phyloP scores from a whole-genome alignment of 768 basidiomycete species.

The Stropharia rugosoannulata region DNA sequence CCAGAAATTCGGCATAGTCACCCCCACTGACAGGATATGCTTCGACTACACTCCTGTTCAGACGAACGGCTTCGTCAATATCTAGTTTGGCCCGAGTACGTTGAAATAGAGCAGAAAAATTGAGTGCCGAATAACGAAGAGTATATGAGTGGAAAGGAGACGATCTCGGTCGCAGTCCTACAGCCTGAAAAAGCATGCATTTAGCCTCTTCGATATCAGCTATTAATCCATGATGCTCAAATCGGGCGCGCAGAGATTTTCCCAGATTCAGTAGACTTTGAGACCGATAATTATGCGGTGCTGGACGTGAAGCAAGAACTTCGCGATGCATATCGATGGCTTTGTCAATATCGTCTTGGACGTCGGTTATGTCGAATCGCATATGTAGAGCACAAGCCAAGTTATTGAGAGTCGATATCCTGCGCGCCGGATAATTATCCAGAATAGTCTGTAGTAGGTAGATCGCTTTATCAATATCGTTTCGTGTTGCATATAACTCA shows the following conservation, averaged over 20 bases:
- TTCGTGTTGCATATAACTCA: no score
- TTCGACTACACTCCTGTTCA: no score
- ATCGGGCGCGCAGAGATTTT: neutral
- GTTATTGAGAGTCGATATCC: neutral
- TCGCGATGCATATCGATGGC: neutral
- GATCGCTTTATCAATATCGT: no score
- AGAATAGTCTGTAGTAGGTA: neutral
- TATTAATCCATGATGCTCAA: neutral
- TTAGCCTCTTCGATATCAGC: neutral
- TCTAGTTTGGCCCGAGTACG: no score
- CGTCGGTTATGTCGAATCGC: neutral
- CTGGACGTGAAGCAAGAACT: neutral
- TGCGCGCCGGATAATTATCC: neutral
- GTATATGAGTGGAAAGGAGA: no score
- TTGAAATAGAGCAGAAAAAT: no score
- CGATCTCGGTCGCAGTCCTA: neutral
- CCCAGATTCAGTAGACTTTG: neutral
- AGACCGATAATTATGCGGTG: neutral
- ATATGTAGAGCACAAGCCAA: neutral
- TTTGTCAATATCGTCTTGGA: neutral
- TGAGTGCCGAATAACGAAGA: no score
- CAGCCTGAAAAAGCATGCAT: neutral
- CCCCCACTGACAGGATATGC: neutral
- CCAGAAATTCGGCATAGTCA: neutral
- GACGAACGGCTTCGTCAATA: no score